These are phyloP conservation scores for Calonectria leucothoes DNA, from an alignment of 2,329 filamentous ascomycete genomes.

Conservation along the genomic window DNA sequence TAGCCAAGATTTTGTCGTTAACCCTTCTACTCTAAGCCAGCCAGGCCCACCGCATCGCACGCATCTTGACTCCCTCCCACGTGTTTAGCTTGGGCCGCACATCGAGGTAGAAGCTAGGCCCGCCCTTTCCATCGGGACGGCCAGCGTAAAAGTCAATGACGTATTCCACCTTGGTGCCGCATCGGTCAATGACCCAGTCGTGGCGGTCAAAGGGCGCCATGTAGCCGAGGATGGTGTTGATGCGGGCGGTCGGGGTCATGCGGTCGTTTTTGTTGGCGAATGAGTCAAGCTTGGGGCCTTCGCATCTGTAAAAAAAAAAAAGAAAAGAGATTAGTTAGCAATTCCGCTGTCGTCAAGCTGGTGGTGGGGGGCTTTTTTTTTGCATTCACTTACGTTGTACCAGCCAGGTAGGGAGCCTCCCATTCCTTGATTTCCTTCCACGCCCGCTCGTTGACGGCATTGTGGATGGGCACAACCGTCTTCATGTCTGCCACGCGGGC, in stretches of 20 bases:
- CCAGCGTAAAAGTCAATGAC: constrained; percentile 98
- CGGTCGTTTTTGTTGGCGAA: constrained; percentile 79
- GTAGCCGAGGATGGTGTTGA: constrained; percentile 90
- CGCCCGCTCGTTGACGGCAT: constrained; percentile 96
- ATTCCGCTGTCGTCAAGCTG: rapidly evolving
- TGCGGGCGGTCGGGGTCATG: constrained; percentile 84
- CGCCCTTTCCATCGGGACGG: constrained; percentile 53
- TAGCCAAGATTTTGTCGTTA: constrained; percentile 16
- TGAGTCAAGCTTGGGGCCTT: constrained; percentile 84
- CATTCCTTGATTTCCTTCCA: constrained; percentile 93
- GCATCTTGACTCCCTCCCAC: constrained; percentile 77
- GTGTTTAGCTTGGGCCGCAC: constrained; percentile 76
- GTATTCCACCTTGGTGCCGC: constrained; percentile 87
- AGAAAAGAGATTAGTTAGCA: constrained; percentile 23
- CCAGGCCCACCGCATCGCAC: constrained; percentile 62
- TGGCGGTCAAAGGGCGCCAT: constrained; percentile 93
- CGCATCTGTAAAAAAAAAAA: constrained; percentile 55
- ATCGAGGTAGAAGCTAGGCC: constrained; percentile 73
- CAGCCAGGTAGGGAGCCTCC: constrained; percentile 76
- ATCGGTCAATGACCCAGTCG: constrained; percentile 96
- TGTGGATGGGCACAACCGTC: constrained; percentile 95
- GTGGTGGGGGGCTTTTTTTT: too few relatives aligned
- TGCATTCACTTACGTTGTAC: constrained; percentile 66
- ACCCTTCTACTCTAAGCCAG: constrained; percentile 50
- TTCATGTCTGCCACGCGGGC: constrained; percentile 81